These are phyloP conservation scores for Rhodotorula sp. DNA, from an alignment of 1,284 basidiomycete species.

Conservation along the genomic window DNA sequence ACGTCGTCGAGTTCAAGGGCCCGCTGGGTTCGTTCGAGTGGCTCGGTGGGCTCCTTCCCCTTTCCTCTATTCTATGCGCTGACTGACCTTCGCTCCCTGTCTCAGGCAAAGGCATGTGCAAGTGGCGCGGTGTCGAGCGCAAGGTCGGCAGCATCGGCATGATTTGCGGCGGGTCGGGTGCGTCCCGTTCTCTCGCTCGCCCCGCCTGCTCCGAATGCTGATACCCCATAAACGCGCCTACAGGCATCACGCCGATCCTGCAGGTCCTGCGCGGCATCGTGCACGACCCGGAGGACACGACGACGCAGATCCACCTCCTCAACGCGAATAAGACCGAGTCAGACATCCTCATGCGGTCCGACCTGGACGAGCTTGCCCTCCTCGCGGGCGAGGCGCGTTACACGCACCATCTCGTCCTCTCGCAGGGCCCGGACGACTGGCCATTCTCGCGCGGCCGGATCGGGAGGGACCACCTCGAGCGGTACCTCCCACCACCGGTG, in stretches of 20 bases:
- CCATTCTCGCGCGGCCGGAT: constrained; percentile 56
- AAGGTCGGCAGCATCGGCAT: constrained; percentile 59
- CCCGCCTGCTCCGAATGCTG: not conserved
- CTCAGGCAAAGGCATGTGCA: constrained; percentile 49
- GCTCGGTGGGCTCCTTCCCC: constrained; percentile 50
- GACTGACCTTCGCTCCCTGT: no score
- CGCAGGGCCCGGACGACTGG: constrained; percentile 54
- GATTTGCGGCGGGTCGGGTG: constrained; percentile 64
- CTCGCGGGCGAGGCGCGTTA: constrained; percentile 53
- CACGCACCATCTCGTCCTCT: constrained; percentile 58
- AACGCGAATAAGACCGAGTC: constrained; percentile 59
- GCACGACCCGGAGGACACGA: constrained; percentile 53
- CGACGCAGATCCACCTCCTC: constrained; percentile 60
- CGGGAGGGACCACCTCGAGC: constrained; percentile 53
- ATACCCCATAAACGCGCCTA: not conserved
- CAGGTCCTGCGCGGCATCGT: constrained; percentile 61
- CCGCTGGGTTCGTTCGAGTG: constrained; percentile 65
- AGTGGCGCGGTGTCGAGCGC: constrained; percentile 54
- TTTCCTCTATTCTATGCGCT: not conserved
- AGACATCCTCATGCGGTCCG: constrained; percentile 61
- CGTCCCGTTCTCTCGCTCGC: constrained; percentile 17
- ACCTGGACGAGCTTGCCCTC: constrained; percentile 57
- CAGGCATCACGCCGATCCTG: constrained; percentile 64
- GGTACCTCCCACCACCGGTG: constrained; percentile 55
- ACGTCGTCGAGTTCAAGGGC: constrained; percentile 64